phyloP scores from a whole-genome alignment of 23 red algal genomes.

The Chondrus crispus region DNA sequence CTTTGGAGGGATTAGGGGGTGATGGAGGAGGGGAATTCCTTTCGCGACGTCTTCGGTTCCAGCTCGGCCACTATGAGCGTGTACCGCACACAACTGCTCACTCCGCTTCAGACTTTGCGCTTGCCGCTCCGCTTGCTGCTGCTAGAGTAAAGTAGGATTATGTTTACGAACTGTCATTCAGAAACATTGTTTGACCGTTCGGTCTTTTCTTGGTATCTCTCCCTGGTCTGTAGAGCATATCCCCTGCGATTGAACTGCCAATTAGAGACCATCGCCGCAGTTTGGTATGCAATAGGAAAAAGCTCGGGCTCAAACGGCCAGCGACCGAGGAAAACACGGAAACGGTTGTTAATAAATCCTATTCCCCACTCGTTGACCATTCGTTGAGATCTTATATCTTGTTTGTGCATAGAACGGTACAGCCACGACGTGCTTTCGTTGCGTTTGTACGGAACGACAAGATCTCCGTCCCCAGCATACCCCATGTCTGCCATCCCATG shows the following conservation, averaged over 20 bases:
- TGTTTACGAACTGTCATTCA: no score
- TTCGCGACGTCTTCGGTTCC: no score
- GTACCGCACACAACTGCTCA: no score
- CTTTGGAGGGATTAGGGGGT: no score
- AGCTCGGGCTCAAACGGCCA: constrained; percentile 35
- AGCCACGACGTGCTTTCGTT: constrained; percentile 26
- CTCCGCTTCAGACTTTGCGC: no score
- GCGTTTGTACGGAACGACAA: constrained; percentile 22
- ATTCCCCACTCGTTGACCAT: constrained; percentile 52
- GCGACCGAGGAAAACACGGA: constrained; percentile 13
- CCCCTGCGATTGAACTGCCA: constrained; percentile 4
- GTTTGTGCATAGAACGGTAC: neutral
- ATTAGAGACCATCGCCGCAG: constrained; percentile 18
- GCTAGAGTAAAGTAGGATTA: no score
- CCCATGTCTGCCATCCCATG: constrained; percentile 51
- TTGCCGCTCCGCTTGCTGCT: no score
- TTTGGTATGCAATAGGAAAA: neutral
- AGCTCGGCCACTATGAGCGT: no score
- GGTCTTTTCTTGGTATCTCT: no score
- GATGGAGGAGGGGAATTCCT: no score
- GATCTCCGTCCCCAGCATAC: neutral
- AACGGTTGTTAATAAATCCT: constrained; percentile 33
- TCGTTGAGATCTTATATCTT: neutral
- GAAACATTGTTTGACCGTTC: no score
- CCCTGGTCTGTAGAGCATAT: neutral